A percentile compares a stretch with the other conserved stretches of the same genome.
These are phyloP conservation scores for Zygosaccharomyces bailii DNA, from an alignment of 805 yeast species.

Conservation along the genomic window DNA sequence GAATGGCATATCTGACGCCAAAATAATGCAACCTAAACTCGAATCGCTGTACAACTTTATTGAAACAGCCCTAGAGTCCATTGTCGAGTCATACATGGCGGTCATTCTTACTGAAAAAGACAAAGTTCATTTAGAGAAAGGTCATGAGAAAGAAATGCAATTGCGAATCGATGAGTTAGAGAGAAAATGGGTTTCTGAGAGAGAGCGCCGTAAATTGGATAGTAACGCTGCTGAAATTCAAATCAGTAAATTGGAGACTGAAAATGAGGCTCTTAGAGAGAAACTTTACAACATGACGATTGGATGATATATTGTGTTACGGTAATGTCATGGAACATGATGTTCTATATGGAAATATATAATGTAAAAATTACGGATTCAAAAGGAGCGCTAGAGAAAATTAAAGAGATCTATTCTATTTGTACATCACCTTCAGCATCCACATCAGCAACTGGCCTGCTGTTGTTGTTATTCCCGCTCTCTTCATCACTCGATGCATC, in stretches of 20 bases:
- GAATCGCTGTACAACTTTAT: conserved; percentile 52
- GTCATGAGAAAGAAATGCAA: conserved; percentile 38
- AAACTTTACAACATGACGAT: conserved; percentile 20
- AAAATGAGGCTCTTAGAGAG: conserved; percentile 43
- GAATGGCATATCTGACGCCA: conserved; percentile 25
- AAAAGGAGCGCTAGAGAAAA: background rate
- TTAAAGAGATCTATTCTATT: conserved; percentile 14
- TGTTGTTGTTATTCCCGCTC: conserved; percentile 11
- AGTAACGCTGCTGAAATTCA: conserved; percentile 51
- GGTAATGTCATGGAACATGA: conserved; percentile 6
- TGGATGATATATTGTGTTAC: conserved; percentile 8
- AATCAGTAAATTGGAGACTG: conserved; percentile 52
- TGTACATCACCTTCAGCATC: conserved; percentile 27
- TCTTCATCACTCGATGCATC: conserved; percentile 24
- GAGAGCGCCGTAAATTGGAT: conserved; percentile 66
- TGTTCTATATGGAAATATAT: conserved; percentile 8
- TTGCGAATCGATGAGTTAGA: conserved; percentile 59
- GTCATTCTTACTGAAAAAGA: conserved; percentile 23
- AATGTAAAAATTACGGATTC: conserved; percentile 4
- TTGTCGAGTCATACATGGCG: conserved; percentile 53
- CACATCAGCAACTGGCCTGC: conserved; percentile 10
- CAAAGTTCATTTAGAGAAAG: conserved; percentile 17
- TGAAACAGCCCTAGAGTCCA: conserved; percentile 56
- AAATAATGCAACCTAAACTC: conserved; percentile 31
- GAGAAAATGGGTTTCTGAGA: conserved; percentile 63